Base-by-base conservation (phyloP, 768 basidiomycete species). In the Rhodotorula taiwanensis region DNA sequence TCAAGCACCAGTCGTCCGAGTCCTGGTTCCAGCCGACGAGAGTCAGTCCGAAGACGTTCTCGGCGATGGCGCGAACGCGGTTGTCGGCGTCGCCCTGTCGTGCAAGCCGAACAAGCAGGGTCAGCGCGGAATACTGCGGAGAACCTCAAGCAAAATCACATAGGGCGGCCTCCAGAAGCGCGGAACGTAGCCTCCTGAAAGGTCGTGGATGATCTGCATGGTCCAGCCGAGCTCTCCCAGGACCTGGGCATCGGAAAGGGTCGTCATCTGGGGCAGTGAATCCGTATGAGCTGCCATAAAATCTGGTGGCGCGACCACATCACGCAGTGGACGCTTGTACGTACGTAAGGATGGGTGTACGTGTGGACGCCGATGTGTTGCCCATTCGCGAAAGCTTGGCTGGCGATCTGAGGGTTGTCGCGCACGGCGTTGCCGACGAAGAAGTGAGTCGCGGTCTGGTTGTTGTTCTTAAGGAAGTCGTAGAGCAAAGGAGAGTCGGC, bases 151-250 rank as follows among this genome's bases (percentile, higher is more conserved):
- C 39, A 15, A n/a, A n/a, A n/a, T n/a, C 15, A 53, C 72, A 72
- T 83, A 90, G 13, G 89, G 89, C 3, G 89, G 89, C n/a, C 89
- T 78, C 91, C 91, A 95, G 79, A 80, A 92, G 51, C 78, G 77
- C 21, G 86, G 82, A n/a, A 84, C 72, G 21, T 79, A 81, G 6
- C 93, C 93, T 45, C 86, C 20, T 86, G 8, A 85, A 1, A 84
- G 84, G 74, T 90, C 84, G 68, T 84, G 82, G 64, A 92, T 86
- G 65, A 92, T 76, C 74, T 84, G 81, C 77, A 86, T 80, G 6
- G 87, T 84, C 85, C 86, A 91, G 16, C 89, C 89, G 58, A 92
- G 79, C 79, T 89, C 83, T 23, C 80, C 88, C 41, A 92, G 67
- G 50, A 91, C 75, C 34, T 85, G 80, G 55, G 79, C 76, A 75